A percentile compares a stretch with the other conserved stretches of the same genome.
Conservation (phyloP, 768 basidiomycete genomes). For the Termitomyces sp. region DNA sequence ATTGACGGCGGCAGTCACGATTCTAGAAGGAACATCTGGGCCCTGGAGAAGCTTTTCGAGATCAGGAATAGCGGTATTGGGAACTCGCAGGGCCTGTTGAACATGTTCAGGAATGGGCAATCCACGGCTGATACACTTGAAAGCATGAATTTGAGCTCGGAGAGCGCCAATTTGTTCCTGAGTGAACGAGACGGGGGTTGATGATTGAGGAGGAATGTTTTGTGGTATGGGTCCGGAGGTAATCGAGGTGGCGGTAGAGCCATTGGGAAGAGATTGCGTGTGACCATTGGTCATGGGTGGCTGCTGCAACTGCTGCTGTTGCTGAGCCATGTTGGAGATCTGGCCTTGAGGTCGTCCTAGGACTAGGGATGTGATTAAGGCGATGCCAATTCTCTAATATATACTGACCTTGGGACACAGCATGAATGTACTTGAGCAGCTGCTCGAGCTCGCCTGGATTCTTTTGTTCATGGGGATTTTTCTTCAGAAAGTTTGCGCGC, state of each 20-base stretch:
- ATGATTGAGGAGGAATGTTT: constrained; percentile 45
- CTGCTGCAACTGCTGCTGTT: constrained; percentile 21
- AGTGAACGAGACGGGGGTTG: constrained; percentile 76
- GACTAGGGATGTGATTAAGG: constrained; percentile 1
- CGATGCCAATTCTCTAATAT: constrained; percentile 4
- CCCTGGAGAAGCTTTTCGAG: constrained; percentile 62
- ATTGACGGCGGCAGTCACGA: constrained; percentile 75
- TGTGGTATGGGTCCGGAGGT: constrained; percentile 48
- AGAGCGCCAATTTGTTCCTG: constrained; percentile 68
- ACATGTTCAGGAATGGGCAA: constrained; percentile 63
- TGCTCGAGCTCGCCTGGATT: constrained; percentile 38
- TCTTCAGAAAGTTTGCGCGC: constrained; percentile 44
- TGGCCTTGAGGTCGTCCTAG: constrained; percentile 21
- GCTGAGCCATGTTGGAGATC: constrained; percentile 26
- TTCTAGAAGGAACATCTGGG: constrained; percentile 51
- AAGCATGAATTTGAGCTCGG: constrained; percentile 80
- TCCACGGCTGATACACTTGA: constrained; percentile 63
- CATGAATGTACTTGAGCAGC: constrained; percentile 42
- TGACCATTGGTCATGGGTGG: constrained; percentile 46
- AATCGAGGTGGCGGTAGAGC: constrained; percentile 34
- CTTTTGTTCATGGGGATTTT: constrained; percentile 47
- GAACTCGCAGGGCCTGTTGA: constrained; percentile 64
- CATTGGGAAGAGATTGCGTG: constrained; percentile 26
- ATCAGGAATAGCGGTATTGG: constrained; percentile 53
- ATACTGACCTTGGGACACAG: constrained; percentile 32